Base-by-base conservation (phyloP, 805 yeast genomes). In the Metschnikowia proteae region DNA sequence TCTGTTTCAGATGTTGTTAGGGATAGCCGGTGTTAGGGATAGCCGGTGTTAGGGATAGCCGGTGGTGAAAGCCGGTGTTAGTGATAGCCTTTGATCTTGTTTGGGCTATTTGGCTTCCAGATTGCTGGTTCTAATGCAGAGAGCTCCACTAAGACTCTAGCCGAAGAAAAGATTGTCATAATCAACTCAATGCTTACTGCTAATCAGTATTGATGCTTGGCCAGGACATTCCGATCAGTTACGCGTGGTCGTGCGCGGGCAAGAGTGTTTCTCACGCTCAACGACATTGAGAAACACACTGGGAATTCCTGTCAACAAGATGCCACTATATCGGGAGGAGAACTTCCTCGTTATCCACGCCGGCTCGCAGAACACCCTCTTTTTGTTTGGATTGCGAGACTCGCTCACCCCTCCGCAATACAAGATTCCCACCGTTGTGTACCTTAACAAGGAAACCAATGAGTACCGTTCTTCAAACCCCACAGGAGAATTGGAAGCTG, bases 321-420 rank as follows among this genome's bases (percentile, higher is more conserved):
- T 73, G 78, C 76, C 76, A 9, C 67, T 72, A 47, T 73, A 65
- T 53, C 69, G 74, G 57, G 78, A 73, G 58, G 77, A 73, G 44
- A 67, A 62, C 60, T 73, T 69, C 53, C 63, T 73, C 26, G 78
- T 91, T 28, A 78, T 91, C 28, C 83, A 88, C 47, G 88, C 96
- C 1, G 96, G 97, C 28, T 85, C 96, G 2, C 73, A 70, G 46
- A 70, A 77, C 46, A 88, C 97, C 0, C 70, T 84, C 46, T 87
- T 88, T 28, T 86, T 86, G 56, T 83, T 87, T 62, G 97, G 97
- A 2, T 71, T 91, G 27, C 95, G 86, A 57, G 84, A 80, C 46
- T 73, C 86, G 1, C 75, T 88, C 52, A 69, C 86, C 6, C 88
- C 94, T 1, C 96, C 97, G 1, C 79, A 82, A 26, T 79, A 78